Percentiles rank a stretch among this genome's conserved stretches.
Conservation (phyloP, 2,329 filamentous ascomycete species). For the Phaeophleospora eucalypticola region DNA sequence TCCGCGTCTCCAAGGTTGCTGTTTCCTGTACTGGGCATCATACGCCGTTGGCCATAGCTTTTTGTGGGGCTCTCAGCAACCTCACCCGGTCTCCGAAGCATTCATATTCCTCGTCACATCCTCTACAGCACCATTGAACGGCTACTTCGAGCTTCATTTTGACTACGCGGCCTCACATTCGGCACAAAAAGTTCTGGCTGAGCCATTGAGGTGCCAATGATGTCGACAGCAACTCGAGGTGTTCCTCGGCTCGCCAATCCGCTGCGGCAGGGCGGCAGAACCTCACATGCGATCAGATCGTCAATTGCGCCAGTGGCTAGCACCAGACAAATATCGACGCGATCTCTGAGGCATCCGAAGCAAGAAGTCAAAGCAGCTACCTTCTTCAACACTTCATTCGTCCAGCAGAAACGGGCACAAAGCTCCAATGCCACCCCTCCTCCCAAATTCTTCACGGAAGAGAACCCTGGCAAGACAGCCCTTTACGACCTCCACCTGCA, state of each 20-base stretch:
- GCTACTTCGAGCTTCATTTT: too few relatives aligned
- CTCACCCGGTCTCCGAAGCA: too few relatives aligned
- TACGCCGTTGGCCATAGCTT: too few relatives aligned
- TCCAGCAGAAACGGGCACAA: slow-evolving; percentile 22
- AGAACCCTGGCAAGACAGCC: slow-evolving; percentile 51
- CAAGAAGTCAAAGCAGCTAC: slow-evolving; percentile 14
- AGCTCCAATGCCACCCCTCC: slow-evolving; percentile 28
- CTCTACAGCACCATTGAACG: too few relatives aligned
- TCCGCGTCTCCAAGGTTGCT: too few relatives aligned
- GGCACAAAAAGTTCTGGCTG: too few relatives aligned
- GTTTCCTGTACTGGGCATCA: too few relatives aligned
- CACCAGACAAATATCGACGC: slow-evolving; percentile 7
- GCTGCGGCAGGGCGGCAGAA: slow-evolving; percentile 8
- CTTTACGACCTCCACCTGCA: slow-evolving; percentile 75
- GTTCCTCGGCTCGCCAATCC: slow-evolving; percentile 10
- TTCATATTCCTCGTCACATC: too few relatives aligned
- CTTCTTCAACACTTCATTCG: slow-evolving; percentile 17
- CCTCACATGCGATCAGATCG: slow-evolving; percentile 2
- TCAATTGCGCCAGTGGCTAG: not conserved
- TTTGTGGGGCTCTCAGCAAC: too few relatives aligned
- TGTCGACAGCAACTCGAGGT: slow-evolving; percentile 5
- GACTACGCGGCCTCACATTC: too few relatives aligned
- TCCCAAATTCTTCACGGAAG: slow-evolving; percentile 29
- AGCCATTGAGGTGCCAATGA: too few relatives aligned
- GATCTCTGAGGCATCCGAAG: slow-evolving; percentile 5